Evolutionary conservation across 2,329 filamentous ascomycete genomes (phyloP), one percentile per base, ranked within the genome.

Genomic region (Claviceps sorghi): DNA sequence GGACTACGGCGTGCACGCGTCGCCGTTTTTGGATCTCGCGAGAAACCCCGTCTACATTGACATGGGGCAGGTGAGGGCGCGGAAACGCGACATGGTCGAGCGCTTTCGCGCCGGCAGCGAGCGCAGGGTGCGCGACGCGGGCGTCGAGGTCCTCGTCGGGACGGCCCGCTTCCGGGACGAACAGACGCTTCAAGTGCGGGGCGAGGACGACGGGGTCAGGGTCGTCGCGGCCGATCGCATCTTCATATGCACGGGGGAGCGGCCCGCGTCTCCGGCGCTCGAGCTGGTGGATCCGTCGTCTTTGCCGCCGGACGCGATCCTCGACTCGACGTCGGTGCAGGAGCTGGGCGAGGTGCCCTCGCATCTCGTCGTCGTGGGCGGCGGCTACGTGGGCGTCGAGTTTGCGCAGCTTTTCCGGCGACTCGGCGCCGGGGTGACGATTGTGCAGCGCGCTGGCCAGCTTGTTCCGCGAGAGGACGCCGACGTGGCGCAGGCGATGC

Each of bases 1-100:
- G 3, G 69, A 74, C 40, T 78, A 74, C 58, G 76, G 76, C 9
- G 67, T 78, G 15, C 59, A 30, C n/a, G 30, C 8, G 34, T 38
- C 34, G 2, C 34, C 34, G 34, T 3, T 15, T 38, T 15, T 17
- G 15, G 13, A 38, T 17, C 15, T 2, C 11, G 26, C 22, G 3
- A n/a, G 22, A 0, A 51, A 53, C 48, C 55, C 61, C 4, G 59
- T 72, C 2, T 55, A 55, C 4, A 63, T 77, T 6, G 69, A 76
- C 56, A 77, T 79, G 73, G 52, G 60, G 50, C 71, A 65, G 52
- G 68, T 79, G 15, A 62, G 75, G 52, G 66, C 76, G 64, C 65
- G 76, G 51, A 79, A 78, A 64, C 64, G 75, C 42, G 70, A 74
- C 57, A 78, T 79, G 21, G 76, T 79, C 40, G 59, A 66, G 34